Conservation (phyloP, 768 basidiomycete species). For the Strobilomyces confusus region DNA sequence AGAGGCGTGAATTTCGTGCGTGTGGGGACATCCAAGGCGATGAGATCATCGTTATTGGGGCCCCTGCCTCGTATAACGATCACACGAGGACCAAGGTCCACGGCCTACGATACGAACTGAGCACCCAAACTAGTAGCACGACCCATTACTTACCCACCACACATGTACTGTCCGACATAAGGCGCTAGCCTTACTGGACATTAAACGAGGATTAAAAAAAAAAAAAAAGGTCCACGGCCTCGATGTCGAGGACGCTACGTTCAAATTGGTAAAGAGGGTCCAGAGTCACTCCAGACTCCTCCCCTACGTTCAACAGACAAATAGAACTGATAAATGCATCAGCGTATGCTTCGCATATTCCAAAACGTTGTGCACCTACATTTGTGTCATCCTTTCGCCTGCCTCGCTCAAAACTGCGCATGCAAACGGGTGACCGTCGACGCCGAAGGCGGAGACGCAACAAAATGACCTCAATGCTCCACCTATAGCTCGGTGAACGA, state of each 20-base stretch:
- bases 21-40: background rate
- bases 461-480: background rate
- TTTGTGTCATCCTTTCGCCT: background rate
- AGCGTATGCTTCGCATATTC: background rate
- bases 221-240: too few species aligned
- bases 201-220: too few species aligned
- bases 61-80: background rate
- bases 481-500: background rate
- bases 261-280: conserved; percentile 15
- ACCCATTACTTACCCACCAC: too few species aligned
- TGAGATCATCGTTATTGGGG: background rate
- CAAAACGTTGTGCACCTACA: background rate
- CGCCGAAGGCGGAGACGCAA: background rate
- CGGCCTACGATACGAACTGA: too few species aligned
- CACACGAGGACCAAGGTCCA: background rate
- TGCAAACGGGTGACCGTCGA: background rate
- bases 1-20: conserved; percentile 3
- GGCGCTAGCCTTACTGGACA: too few species aligned
- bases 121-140: too few species aligned
- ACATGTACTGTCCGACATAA: too few species aligned
- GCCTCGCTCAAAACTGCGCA: background rate
- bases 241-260: background rate
- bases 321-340: conserved; percentile 6
- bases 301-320: conserved; percentile 4
- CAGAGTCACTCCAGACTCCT: conserved; percentile 4